Evolutionary conservation across 768 basidiomycete species (phyloP).

Genomic region (Cyclocybe cylindracea): DNA sequence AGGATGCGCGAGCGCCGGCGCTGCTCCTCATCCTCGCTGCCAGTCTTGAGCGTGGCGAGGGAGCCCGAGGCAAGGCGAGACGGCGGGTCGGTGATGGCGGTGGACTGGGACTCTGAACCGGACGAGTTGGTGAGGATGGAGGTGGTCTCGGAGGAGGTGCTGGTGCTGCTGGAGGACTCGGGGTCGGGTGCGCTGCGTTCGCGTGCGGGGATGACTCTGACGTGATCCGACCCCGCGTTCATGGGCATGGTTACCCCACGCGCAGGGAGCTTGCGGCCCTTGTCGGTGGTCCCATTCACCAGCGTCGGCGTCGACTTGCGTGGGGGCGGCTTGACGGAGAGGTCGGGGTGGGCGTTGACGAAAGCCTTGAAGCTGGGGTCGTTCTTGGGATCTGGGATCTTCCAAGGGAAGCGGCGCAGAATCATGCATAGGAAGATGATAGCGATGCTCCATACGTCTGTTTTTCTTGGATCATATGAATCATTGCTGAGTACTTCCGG

Average conservation of each 20-base stretch:
- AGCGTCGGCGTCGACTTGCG: conserved; percentile 7
- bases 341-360: conserved; percentile 90
- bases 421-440: conserved; percentile 99
- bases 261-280: conserved; percentile 23
- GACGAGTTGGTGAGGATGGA: conserved; percentile 47
- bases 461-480: conserved; percentile 92
- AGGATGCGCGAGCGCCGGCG: conserved; percentile 13
- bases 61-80: conserved; percentile 35
- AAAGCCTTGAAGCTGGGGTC: conserved; percentile 92
- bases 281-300: conserved; percentile 7
- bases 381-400: conserved; percentile 92
- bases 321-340: conserved; percentile 52
- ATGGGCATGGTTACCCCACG: conserved; percentile 39
- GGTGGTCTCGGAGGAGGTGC: conserved; percentile 42
- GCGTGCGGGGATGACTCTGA: conserved; percentile 22
- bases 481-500: conserved; percentile 87
- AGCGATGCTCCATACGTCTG: conserved; percentile 97
- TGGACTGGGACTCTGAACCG: conserved; percentile 39
- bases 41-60: conserved; percentile 24
- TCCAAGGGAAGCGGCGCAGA: conserved; percentile 97
- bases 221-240: conserved; percentile 19
- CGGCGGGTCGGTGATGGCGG: conserved; percentile 50
- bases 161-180: conserved; percentile 34
- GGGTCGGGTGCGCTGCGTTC: conserved; percentile 33
- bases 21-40: conserved; percentile 22